Base-by-base conservation (phyloP, 1,284 basidiomycete species). In the Boletus semigastroideus region DNA sequence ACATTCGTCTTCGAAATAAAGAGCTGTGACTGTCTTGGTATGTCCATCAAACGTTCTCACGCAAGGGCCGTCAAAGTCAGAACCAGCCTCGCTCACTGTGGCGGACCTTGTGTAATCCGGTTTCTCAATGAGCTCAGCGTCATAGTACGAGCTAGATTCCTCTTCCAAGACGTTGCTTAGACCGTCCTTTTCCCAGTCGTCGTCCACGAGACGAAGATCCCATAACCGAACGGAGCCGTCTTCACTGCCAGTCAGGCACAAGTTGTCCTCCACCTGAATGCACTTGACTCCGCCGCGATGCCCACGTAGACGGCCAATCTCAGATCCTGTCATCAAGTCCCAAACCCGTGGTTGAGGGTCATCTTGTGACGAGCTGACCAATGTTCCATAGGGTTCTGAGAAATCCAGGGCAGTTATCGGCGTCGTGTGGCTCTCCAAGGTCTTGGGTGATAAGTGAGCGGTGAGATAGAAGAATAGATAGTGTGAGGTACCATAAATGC, bases 1-100 rank as follows among this genome's bases (percentile, higher is more conserved):
- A 63, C 91, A 96, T 47, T 90, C 85, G 59, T 94, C 93, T 71
- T 98, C 96, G 65, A 98, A 98, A 74, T 96, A 98, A 55, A 99
- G 77, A 8, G 93, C 79, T 1, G 95, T 95, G 42, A 98, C 92
- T 14, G 89, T 84, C 70, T 94, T 94, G 55, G 85, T 91, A 69
- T 99, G 96, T 0, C 96, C 96, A 64, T 95, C 92, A 34, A 98
- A 72, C 4, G 86, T 74, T 54, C 92, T 78, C 12, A 89, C 74
- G 66, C 92, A 97, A 2, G 90, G 69, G 17, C 71, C 71, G 33
- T 76, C 71, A 49, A 68, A 67, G 30, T 70, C 70, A n/a, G 58
- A 64, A 45, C 61, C 57, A 20, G 62, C 60, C 46, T 63, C 65
- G 43, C 70, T 72, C 43, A 27, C 52, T 30, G 65, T 58, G 22